These are phyloP conservation scores for Lyophyllum semitale DNA, from an alignment of 768 basidiomycete genomes.

Conservation along the genomic window DNA sequence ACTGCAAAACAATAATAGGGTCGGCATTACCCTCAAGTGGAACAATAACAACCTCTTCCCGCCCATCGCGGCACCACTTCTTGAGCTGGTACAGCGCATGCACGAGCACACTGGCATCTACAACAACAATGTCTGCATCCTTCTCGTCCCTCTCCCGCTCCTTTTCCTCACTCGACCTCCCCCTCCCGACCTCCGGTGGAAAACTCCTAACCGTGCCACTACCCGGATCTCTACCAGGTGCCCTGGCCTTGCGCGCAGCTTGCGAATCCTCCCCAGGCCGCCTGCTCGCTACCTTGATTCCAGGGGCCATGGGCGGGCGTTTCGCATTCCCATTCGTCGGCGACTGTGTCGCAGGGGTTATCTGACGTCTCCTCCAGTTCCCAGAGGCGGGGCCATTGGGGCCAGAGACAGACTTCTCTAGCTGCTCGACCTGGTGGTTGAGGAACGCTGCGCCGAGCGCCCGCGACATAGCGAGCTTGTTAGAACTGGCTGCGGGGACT, in stretches of 20 bases:
- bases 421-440: constrained; percentile 85
- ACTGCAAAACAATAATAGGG: neutral
- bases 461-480: constrained; percentile 81
- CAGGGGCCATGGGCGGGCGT: constrained; percentile 33
- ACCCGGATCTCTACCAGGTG: constrained; percentile 5
- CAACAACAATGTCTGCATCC: constrained; percentile 74
- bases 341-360: constrained; percentile 4
- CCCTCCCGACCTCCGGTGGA: constrained; percentile 20
- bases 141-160: constrained; percentile 34
- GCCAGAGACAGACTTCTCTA: constrained; percentile 69
- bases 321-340: constrained; percentile 23
- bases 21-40: constrained; percentile 80
- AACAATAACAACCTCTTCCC: constrained; percentile 77
- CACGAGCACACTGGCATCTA: constrained; percentile 82
- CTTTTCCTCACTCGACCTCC: constrained; percentile 31
- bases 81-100: constrained; percentile 79
- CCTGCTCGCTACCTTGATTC: constrained; percentile 33
- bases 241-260: constrained; percentile 18
- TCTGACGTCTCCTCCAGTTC: constrained; percentile 61
- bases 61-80: constrained; percentile 77
- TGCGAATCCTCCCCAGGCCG: constrained; percentile 24
- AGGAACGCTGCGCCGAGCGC: constrained; percentile 88
- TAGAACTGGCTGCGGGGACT: constrained; percentile 35
- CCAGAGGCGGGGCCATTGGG: constrained; percentile 47
- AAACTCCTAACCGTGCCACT: constrained; percentile 9